These are phyloP conservation scores for Digitaria exilis DNA, from an alignment of 202 grass and related monocot genomes.

Conservation along the genomic window DNA sequence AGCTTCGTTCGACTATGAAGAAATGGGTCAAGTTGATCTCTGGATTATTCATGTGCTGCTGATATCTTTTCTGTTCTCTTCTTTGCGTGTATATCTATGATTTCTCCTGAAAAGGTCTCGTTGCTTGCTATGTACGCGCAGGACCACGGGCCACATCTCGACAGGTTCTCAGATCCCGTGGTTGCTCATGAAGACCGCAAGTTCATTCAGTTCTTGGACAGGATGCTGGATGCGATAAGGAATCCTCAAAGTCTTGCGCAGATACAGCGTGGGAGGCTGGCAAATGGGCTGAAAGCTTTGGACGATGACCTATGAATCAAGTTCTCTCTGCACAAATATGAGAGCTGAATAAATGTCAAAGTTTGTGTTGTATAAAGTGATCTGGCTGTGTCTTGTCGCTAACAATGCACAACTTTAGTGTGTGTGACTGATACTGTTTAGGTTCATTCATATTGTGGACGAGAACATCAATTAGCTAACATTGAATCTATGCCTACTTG, in stretches of 20 bases:
- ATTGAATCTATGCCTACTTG: not conserved
- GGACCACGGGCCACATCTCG: slow-evolving; percentile 23
- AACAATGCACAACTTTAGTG: not conserved
- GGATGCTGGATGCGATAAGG: slow-evolving; percentile 44
- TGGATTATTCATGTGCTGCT: not conserved
- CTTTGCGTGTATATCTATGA: not conserved
- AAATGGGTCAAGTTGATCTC: not conserved
- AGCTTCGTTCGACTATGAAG: not conserved
- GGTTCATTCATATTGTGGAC: slow-evolving; percentile 13
- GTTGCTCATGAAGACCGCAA: slow-evolving; percentile 30
- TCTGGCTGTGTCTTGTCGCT: not conserved
- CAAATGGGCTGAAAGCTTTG: slow-evolving; percentile 32
- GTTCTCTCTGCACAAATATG: not conserved
- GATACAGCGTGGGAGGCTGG: slow-evolving; percentile 29
- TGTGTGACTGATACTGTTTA: slow-evolving; percentile 19
- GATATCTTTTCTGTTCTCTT: not conserved
- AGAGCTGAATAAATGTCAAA: not conserved
- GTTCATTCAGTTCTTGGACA: slow-evolving; percentile 50
- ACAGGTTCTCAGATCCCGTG: slow-evolving; percentile 49
- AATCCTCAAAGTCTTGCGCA: slow-evolving; percentile 45
- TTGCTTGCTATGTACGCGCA: slow-evolving; percentile 21
- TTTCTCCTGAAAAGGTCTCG: not conserved
- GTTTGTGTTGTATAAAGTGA: slow-evolving; percentile 30
- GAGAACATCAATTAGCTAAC: slow-evolving; percentile 17
- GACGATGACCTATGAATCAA: slow-evolving; percentile 45